Conservation (phyloP, 352 stramenopile genomes). For the Thalassiosira hispida region DNA sequence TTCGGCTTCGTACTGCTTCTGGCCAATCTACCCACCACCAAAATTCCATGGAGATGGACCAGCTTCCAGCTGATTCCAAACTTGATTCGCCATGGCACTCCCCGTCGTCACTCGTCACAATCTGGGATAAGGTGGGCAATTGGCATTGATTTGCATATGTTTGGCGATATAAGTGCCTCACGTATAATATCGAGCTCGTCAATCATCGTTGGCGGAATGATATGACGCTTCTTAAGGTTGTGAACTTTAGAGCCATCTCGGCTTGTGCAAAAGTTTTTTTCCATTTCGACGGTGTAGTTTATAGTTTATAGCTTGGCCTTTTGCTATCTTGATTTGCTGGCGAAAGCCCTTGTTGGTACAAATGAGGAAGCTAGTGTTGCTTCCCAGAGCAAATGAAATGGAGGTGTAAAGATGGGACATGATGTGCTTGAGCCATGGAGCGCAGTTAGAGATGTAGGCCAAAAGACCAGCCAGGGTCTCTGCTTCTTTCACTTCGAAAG, state of each 20-base stretch:
- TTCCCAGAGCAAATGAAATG: slow-evolving; percentile 15
- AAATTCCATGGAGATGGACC: slow-evolving; percentile 3
- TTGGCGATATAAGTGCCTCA: neutral
- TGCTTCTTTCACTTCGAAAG: slow-evolving; percentile 20
- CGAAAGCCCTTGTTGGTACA: slow-evolving; percentile 1
- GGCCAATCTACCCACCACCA: slow-evolving; percentile 33
- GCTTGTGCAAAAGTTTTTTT: slow-evolving; percentile 6
- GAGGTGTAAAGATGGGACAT: slow-evolving; percentile 47
- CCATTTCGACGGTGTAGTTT: too few relatives aligned
- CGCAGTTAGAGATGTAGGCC: slow-evolving; percentile 4
- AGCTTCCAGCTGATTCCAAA: slow-evolving; percentile 20
- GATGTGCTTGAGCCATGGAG: slow-evolving; percentile 32
- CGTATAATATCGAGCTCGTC: slow-evolving; percentile 33
- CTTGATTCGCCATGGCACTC: slow-evolving; percentile 1
- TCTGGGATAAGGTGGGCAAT: slow-evolving; percentile 22
- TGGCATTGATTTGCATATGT: neutral
- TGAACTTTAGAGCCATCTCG: slow-evolving; percentile 18
- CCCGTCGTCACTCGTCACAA: neutral
- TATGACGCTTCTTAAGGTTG: neutral
- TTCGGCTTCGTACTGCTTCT: slow-evolving; percentile 1
- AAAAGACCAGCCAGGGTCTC: slow-evolving; percentile 28
- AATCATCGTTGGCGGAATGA: slow-evolving; percentile 20
- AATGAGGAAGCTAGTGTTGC: neutral
- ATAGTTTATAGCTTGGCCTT: too few relatives aligned
- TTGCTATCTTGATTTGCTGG: slow-evolving; percentile 8